phyloP scores from a whole-genome alignment of 139 green algal species.

The Coelastrella sp. region DNA sequence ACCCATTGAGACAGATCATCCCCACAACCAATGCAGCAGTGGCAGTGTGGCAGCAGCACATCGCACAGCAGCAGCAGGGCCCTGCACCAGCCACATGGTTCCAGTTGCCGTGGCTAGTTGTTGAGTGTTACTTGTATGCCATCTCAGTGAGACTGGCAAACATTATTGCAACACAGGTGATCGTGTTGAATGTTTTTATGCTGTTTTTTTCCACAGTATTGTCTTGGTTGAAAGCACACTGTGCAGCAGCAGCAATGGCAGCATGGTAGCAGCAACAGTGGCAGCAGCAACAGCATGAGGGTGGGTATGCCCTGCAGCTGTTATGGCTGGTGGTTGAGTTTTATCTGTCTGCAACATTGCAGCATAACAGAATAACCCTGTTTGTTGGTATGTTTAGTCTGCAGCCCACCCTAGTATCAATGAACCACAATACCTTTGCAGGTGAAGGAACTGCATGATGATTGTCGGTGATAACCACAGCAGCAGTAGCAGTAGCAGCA shows the following conservation, averaged over 20 bases:
- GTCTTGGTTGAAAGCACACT: no score
- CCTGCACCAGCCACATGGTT: slow-evolving; percentile 50
- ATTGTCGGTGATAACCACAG: not conserved
- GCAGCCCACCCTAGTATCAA: not conserved
- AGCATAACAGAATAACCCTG: no score
- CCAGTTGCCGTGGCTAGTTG: slow-evolving; percentile 61
- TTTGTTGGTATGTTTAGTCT: not conserved
- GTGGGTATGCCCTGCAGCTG: no score
- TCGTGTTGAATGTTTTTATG: no score
- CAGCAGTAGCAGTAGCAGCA: not conserved
- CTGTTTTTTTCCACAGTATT: no score
- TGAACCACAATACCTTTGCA: no score
- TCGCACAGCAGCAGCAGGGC: not conserved
- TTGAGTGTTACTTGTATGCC: slow-evolving; percentile 68
- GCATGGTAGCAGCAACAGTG: no score
- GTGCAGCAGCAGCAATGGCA: no score
- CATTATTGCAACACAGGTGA: slow-evolving; percentile 32
- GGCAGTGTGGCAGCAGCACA: slow-evolving; percentile 17
- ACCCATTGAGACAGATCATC: slow-evolving; percentile 21
- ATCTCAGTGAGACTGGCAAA: slow-evolving; percentile 13
- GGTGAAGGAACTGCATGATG: no score
- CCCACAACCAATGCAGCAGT: slow-evolving; percentile 32
- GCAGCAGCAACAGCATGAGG: no score
- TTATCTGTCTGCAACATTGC: no score
- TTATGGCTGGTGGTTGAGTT: no score